Base-by-base conservation (phyloP, 208 protist species). In the Leishmania martiniquensis region DNA sequence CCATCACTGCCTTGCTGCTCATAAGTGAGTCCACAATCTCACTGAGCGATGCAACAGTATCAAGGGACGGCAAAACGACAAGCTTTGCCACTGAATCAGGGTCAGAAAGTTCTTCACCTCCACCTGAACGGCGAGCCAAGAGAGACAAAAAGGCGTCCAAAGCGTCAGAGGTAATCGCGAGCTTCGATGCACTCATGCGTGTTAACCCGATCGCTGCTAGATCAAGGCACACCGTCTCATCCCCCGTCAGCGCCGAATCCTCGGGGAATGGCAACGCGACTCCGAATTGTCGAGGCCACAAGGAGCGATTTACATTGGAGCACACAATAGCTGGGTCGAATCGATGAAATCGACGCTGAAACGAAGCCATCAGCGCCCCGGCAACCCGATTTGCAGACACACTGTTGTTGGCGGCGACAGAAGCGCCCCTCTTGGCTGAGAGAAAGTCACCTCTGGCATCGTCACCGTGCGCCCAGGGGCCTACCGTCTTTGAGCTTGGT, bases 291-390 rank as follows among this genome's bases (percentile, higher is more conserved):
- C 15, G 67, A 55, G 85, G 87, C 86, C 88, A 95, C 29, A 82
- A 70, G 5, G 49, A 39, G 34, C 86, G 87, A 72, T 93, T 94
- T 12, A 69, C 73, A 22, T 83, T 87, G 29, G 92, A 96, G 45
- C 82, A 80, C 39, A 96, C 89, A 37, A 93, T 54, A 39, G 82
- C 82, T 6, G 87, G 66, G 49, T 83, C 89, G 62, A 96, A 96
- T 44, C 68, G 65, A 12, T 78, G 75, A 22, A 80, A 82, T 15
- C 34, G 77, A 3, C 76, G 76, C 37, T 80, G 72, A 59, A 89
- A 72, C 29, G 66, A 25, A 2, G 49, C 22, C 0, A 79, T 72
- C 12, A 96, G 47, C 3, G 74, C 39, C 6, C 12, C 68, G 0
- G 75, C 83, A 32, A 90, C 54, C 32, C 78, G 63, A 34, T 81